phyloP scores from a whole-genome alignment of 345 rosid species.

The Citrus cavaleriei region DNA sequence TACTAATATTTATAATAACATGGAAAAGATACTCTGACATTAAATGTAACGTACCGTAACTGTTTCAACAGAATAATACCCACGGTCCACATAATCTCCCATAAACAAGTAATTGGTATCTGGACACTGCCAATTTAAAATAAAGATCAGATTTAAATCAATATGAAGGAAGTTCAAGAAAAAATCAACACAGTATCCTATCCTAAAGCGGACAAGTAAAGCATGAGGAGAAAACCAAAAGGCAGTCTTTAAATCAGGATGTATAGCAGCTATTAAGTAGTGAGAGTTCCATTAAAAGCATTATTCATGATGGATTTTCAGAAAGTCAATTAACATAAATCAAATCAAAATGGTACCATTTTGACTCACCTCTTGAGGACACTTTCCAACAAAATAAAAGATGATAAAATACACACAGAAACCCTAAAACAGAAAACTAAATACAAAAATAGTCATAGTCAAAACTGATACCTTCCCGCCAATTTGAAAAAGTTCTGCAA shows the following conservation, averaged over 20 bases:
- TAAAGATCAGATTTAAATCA: constrained; percentile 3
- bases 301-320: background rate
- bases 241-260: background rate
- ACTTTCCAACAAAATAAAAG: background rate
- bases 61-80: constrained; percentile 97
- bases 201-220: background rate
- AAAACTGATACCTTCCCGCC: constrained; percentile 79
- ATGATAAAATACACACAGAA: too few species aligned
- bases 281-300: background rate
- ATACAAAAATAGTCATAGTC: constrained; percentile 17
- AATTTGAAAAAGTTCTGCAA: constrained; percentile 96
- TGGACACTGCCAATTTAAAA: constrained; percentile 69
- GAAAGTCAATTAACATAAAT: background rate
- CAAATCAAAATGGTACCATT: background rate
- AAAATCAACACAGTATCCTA: background rate
- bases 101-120: constrained; percentile 97
- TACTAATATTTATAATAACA: background rate
- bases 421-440: constrained; percentile 14
- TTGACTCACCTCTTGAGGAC: background rate
- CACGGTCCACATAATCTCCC: constrained; percentile 99
- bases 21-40: background rate
- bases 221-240: background rate
- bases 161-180: background rate
- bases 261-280: background rate
- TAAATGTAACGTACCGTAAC: constrained; percentile 57